Evolutionary conservation across 106 monocot species (phyloP).

Genomic region (Hemerocallis citrina): DNA sequence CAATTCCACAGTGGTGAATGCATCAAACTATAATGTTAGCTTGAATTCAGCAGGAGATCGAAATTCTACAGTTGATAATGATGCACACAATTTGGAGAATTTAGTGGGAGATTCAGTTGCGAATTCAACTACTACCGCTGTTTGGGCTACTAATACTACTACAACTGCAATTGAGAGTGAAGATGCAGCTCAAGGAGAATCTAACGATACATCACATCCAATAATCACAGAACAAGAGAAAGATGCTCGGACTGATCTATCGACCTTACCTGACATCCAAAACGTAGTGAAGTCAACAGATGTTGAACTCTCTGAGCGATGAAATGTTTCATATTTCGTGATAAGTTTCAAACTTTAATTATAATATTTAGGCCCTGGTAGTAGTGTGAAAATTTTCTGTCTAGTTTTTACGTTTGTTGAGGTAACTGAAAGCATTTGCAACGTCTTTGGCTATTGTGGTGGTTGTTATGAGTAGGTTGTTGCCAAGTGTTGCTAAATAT

Average conservation of each 20-base stretch:
- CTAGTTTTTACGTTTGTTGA: not conserved
- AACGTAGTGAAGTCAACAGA: slow-evolving; percentile 14
- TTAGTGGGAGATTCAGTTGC: not conserved
- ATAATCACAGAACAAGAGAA: slow-evolving; percentile 6
- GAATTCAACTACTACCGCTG: not conserved
- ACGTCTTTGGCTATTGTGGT: not conserved
- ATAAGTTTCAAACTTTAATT: not conserved
- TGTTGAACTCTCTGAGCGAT: slow-evolving; percentile 26
- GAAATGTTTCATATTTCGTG: not conserved
- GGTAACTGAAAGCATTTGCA: not conserved
- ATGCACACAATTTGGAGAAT: not conserved
- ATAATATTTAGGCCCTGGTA: slow-evolving; percentile 6
- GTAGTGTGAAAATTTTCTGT: not conserved
- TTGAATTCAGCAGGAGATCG: slow-evolving; percentile 1
- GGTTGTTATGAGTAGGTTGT: not conserved
- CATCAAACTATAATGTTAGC: not conserved
- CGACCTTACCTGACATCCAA: slow-evolving; percentile 18
- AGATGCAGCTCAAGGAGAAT: slow-evolving; percentile 2
- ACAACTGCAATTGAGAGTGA: slow-evolving; percentile 8
- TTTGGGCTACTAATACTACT: not conserved
- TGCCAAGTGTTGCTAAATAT: too few relatives aligned
- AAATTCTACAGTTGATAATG: not conserved
- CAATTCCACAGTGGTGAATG: not conserved
- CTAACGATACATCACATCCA: not conserved
- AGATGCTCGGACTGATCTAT: slow-evolving; percentile 6